Conservation (phyloP, 805 yeast genomes). For the Cyberlindnera lachancei region DNA sequence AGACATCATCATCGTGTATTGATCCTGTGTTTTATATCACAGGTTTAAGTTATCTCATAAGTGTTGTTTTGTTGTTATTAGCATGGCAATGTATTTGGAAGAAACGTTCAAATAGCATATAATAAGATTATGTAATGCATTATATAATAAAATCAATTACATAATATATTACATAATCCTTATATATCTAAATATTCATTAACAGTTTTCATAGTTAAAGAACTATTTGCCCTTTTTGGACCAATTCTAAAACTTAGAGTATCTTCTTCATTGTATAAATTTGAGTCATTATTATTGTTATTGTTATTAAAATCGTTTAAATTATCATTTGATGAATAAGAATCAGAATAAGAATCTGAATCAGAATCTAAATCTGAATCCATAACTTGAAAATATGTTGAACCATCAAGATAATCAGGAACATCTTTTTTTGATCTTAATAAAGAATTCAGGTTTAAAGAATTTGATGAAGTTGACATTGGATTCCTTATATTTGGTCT, state of each 20-base stretch:
- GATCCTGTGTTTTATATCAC: slow-evolving; percentile 16
- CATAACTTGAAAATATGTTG: slow-evolving; percentile 18
- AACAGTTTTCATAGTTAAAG: slow-evolving; percentile 15
- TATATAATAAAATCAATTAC: too few species aligned
- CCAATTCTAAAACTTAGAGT: slow-evolving; percentile 18
- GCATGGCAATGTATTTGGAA: slow-evolving; percentile 19
- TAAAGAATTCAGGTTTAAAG: slow-evolving; percentile 17
- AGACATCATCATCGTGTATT: slow-evolving; percentile 7
- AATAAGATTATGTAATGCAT: too few species aligned
- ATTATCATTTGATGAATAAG: slow-evolving; percentile 11
- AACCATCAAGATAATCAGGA: slow-evolving; percentile 19
- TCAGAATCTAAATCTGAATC: slow-evolving; percentile 13
- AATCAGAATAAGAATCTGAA: slow-evolving; percentile 3
- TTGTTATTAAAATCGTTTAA: too few species aligned
- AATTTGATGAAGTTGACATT: slow-evolving; percentile 15
- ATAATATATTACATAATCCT: too few species aligned
- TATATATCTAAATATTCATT: slow-evolving; percentile 19
- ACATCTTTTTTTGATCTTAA: slow-evolving; percentile 18
- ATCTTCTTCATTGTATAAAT: slow-evolving; percentile 20
- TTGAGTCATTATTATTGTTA: too few species aligned
- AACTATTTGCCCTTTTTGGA: slow-evolving; percentile 15
- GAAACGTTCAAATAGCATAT: slow-evolving; percentile 1
- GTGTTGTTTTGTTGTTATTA: slow-evolving; percentile 8
- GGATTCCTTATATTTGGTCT: neutral
- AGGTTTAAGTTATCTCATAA: slow-evolving; percentile 7